Conservation (phyloP, 2,329 filamentous ascomycete genomes). For the Fusarium sp. region DNA sequence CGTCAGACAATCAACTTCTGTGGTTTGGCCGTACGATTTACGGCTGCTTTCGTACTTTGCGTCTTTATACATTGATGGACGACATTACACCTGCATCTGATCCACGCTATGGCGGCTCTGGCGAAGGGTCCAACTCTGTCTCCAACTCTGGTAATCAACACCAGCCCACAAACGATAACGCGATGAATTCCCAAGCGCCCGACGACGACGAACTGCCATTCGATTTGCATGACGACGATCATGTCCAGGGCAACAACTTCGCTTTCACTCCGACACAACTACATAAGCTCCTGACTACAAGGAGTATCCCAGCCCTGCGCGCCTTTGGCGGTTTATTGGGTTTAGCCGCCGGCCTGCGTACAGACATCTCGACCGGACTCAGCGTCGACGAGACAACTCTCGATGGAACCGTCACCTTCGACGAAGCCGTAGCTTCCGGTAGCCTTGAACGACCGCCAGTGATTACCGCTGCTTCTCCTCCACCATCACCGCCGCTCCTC, state of each 20-base stretch:
- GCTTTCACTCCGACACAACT: conserved; percentile 66
- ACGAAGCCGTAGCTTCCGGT: conserved; percentile 59
- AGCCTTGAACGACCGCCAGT: conserved; percentile 47
- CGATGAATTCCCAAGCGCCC: conserved; percentile 12
- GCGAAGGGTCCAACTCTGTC: conserved; percentile 29
- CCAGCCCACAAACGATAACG: conserved; percentile 18
- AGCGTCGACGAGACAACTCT: conserved; percentile 61
- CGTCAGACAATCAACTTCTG: background rate
- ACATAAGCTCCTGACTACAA: conserved; percentile 63
- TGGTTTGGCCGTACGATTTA: conserved; percentile 8
- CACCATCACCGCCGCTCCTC: conserved; percentile 37
- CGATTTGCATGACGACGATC: conserved; percentile 46
- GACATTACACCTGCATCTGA: conserved; percentile 44
- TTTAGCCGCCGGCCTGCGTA: conserved; percentile 63
- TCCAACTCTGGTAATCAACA: conserved; percentile 21
- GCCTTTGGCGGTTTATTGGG: conserved; percentile 65
- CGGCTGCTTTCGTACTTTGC: conserved; percentile 7
- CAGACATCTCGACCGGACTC: conserved; percentile 60
- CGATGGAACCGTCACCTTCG: conserved; percentile 59
- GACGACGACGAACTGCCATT: conserved; percentile 21
- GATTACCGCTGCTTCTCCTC: conserved; percentile 34
- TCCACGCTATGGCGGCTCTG: conserved; percentile 36
- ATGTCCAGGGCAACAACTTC: conserved; percentile 57
- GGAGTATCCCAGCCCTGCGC: conserved; percentile 60
- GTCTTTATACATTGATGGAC: conserved; percentile 43